Conservation (phyloP, 345 rosid species). For the Citrus sp. region DNA sequence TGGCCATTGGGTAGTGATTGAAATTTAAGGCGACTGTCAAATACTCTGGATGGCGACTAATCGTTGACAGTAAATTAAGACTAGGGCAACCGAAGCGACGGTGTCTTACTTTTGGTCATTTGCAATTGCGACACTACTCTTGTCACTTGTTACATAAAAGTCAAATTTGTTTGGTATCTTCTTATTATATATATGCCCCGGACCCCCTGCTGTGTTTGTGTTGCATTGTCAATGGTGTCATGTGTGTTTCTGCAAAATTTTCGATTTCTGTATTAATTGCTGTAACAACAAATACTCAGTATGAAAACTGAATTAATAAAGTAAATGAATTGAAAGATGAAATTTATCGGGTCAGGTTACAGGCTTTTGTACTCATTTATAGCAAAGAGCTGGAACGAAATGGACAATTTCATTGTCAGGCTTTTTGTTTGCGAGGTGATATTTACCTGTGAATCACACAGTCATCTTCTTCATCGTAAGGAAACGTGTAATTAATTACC, state of each 20-base stretch:
- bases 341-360: background rate
- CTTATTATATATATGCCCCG: background rate
- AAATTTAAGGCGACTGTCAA: background rate
- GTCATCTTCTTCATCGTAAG: background rate
- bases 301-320: background rate
- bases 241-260: background rate
- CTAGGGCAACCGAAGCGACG: background rate
- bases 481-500: background rate
- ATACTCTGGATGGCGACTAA: conserved; percentile 19
- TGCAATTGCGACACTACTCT: background rate
- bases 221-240: conserved; percentile 7
- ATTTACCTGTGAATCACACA: background rate
- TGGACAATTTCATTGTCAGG: background rate
- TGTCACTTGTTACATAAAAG: background rate
- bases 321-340: too few relatives aligned
- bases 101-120: conserved; percentile 11
- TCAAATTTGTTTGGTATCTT: background rate
- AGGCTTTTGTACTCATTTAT: too few relatives aligned
- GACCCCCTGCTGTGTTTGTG: background rate
- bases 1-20: background rate
- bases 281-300: background rate
- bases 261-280: background rate
- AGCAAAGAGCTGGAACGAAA: background rate
- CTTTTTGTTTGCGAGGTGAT: background rate
- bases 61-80: conserved; percentile 14